phyloP scores from a whole-genome alignment of 495 filamentous ascomycete genomes.

The Xylaria sp. region DNA sequence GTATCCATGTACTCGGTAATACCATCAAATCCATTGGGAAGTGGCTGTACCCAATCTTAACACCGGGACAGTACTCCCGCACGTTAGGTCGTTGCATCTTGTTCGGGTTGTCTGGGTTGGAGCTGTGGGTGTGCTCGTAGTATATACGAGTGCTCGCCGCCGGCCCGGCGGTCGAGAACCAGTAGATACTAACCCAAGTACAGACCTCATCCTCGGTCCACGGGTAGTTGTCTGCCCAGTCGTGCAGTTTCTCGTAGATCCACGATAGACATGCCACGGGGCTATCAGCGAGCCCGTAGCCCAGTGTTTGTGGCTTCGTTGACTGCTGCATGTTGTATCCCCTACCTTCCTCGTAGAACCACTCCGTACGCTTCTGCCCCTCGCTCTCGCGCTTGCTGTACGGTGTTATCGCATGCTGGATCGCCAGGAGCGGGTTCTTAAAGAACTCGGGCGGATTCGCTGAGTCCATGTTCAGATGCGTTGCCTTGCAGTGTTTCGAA shows the following conservation, averaged over 20 bases:
- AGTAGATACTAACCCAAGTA: slow-evolving; percentile 70
- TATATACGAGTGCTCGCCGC: slow-evolving; percentile 65
- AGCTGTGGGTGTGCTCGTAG: slow-evolving; percentile 57
- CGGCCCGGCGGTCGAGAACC: slow-evolving; percentile 63
- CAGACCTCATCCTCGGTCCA: slow-evolving; percentile 74
- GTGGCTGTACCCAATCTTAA: slow-evolving; percentile 62
- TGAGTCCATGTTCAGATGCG: slow-evolving; percentile 68
- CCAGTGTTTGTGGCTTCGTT: slow-evolving; percentile 70
- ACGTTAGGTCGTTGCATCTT: slow-evolving; percentile 30
- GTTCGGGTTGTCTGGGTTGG: slow-evolving; percentile 31
- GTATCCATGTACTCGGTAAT: slow-evolving; percentile 58
- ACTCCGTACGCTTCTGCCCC: slow-evolving; percentile 54
- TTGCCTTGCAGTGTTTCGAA: slow-evolving; percentile 63
- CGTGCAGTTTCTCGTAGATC: slow-evolving; percentile 74
- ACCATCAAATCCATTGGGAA: slow-evolving; percentile 63
- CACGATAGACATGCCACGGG: slow-evolving; percentile 69
- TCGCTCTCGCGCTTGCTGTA: slow-evolving; percentile 45
- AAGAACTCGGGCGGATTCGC: slow-evolving; percentile 45
- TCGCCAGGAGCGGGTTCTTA: slow-evolving; percentile 50
- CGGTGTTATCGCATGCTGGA: slow-evolving; percentile 51
- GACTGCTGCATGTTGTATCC: slow-evolving; percentile 64
- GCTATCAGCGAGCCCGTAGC: slow-evolving; percentile 62
- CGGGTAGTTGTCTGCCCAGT: slow-evolving; percentile 69
- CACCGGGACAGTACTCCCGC: slow-evolving; percentile 45
- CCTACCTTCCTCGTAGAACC: slow-evolving; percentile 59